These are phyloP conservation scores for Helichrysum umbraculigerum DNA, from an alignment of 129 eudicot species.

Conservation along the genomic window DNA sequence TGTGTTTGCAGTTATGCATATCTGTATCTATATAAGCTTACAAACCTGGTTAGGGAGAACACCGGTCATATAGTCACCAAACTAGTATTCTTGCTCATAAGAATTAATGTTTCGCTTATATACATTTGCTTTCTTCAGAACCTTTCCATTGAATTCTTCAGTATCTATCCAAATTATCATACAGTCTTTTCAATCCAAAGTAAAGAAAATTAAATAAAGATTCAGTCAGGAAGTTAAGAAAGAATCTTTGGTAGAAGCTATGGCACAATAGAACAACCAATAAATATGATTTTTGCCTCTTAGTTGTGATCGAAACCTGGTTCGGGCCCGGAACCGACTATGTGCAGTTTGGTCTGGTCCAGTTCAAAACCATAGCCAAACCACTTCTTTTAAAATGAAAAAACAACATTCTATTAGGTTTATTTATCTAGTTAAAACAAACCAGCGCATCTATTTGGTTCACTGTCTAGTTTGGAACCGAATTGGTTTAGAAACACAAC, in stretches of 20 bases:
- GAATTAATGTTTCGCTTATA: slow-evolving; percentile 5
- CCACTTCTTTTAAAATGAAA: too few species aligned
- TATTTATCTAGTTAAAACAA: too few species aligned
- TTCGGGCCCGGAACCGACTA: too few species aligned
- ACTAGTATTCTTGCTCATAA: not conserved
- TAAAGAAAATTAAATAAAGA: slow-evolving; percentile 4
- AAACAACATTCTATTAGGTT: too few species aligned
- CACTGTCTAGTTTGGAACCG: too few species aligned
- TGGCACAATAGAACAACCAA: too few species aligned
- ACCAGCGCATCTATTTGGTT: too few species aligned
- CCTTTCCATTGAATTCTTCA: slow-evolving; percentile 14
- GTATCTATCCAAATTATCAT: not conserved
- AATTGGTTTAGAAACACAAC: too few species aligned
- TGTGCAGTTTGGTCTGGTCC: too few species aligned
- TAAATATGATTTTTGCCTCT: too few species aligned
- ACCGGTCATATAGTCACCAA: not conserved
- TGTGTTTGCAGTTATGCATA: slow-evolving; percentile 4
- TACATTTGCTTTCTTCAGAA: slow-evolving; percentile 7
- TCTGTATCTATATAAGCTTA: slow-evolving; percentile 7
- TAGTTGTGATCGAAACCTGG: too few species aligned
- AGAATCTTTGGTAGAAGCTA: not conserved
- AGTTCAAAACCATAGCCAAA: too few species aligned
- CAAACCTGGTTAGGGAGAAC: not conserved
- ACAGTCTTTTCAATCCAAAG: slow-evolving; percentile 1
- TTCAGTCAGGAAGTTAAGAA: not conserved